Evolutionary conservation across 306 rosid species (phyloP).

Genomic region (Pueraria montana): DNA sequence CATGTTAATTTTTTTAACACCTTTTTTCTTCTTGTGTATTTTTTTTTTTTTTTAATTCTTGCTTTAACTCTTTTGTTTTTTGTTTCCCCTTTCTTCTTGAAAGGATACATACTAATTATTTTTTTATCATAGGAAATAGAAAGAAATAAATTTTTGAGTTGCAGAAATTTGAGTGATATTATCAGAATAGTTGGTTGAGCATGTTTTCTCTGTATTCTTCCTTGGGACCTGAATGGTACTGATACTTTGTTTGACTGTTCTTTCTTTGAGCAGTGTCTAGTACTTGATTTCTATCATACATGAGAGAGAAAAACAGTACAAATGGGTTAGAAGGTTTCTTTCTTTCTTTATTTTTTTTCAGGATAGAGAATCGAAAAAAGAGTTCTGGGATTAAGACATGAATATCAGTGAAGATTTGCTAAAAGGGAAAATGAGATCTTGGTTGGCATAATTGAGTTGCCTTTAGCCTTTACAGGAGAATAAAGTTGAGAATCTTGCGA

Average conservation of each 20-base stretch:
- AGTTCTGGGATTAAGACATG: constrained; percentile 41
- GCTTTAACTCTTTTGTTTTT: constrained; percentile 26
- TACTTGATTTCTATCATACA: neutral
- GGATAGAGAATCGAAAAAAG: neutral
- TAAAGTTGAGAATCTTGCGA: constrained; percentile 51
- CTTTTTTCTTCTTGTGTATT: neutral
- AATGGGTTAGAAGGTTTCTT: neutral
- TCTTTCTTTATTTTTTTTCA: neutral
- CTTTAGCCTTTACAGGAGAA: constrained; percentile 52
- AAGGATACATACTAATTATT: constrained; percentile 51
- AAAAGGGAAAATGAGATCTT: constrained; percentile 40
- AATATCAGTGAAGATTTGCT: constrained; percentile 57
- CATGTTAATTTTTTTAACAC: neutral
- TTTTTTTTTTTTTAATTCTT: constrained; percentile 25
- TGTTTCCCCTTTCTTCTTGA: constrained; percentile 43
- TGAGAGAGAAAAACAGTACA: neutral
- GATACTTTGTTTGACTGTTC: neutral
- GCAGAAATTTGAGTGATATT: constrained; percentile 43
- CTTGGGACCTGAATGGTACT: neutral
- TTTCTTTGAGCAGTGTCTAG: neutral
- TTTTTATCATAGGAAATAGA: constrained; percentile 42
- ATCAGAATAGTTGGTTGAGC: constrained; percentile 27
- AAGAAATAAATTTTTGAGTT: constrained; percentile 33
- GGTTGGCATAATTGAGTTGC: constrained; percentile 46
- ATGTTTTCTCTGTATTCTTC: constrained; percentile 11